Evolutionary conservation across 2,329 filamentous ascomycete species (phyloP).

Genomic region (Coniella lustricola): DNA sequence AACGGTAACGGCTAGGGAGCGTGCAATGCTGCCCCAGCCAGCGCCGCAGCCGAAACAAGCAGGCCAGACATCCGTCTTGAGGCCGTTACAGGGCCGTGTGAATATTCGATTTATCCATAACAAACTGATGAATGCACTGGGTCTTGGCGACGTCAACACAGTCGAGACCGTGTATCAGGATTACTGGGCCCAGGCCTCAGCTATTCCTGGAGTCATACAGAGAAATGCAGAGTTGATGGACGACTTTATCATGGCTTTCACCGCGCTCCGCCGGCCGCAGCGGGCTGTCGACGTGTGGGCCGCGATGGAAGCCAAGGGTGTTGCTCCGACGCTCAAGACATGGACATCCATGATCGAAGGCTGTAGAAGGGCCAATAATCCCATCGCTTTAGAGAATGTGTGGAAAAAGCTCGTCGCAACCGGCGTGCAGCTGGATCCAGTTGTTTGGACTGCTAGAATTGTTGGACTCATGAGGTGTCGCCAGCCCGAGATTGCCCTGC

Average conservation of each 20-base stretch:
- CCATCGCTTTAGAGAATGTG: conserved; percentile 53
- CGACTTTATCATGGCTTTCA: conserved; percentile 30
- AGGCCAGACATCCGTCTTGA: too few species aligned
- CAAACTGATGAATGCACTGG: conserved; percentile 23
- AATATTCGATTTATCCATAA: conserved; percentile 16
- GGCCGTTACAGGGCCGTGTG: too few species aligned
- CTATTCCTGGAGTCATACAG: conserved; percentile 15
- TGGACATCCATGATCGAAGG: conserved; percentile 71
- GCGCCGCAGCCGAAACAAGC: too few species aligned
- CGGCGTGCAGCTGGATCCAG: conserved; percentile 52
- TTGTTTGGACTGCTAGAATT: conserved; percentile 66
- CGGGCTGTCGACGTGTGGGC: conserved; percentile 30
- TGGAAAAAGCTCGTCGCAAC: conserved; percentile 58
- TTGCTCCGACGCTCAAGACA: conserved; percentile 54
- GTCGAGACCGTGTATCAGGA: conserved; percentile 23
- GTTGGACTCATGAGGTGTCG: conserved; percentile 55
- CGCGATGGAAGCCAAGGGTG: conserved; percentile 38
- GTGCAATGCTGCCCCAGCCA: too few species aligned
- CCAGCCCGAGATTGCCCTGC: conserved; percentile 48
- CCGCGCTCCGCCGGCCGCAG: conserved; percentile 23
- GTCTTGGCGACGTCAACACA: conserved; percentile 19
- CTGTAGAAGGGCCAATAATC: conserved; percentile 53
- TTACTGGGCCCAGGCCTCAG: conserved; percentile 23
- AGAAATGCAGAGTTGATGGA: conserved; percentile 23
- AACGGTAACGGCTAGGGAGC: too few species aligned